These are phyloP conservation scores for Flammula alnicola DNA, from an alignment of 1,284 basidiomycete genomes.

Conservation along the genomic window DNA sequence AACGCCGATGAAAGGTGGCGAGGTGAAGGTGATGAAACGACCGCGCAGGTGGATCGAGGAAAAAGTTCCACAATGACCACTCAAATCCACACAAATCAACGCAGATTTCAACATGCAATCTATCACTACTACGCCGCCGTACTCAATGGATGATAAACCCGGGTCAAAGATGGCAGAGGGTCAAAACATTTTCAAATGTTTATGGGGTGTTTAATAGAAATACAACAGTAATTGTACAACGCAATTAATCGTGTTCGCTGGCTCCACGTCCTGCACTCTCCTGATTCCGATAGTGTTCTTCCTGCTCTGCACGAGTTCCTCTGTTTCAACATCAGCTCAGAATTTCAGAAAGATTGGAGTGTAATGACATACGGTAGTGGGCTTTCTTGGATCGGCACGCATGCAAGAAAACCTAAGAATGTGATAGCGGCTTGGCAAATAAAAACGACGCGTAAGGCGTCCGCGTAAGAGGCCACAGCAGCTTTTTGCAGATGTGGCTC, in stretches of 20 bases:
- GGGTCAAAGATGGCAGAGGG: not conserved
- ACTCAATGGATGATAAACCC: not conserved
- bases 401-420: constrained; percentile 62
- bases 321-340: constrained; percentile 46
- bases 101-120: no score
- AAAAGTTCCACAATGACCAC: constrained; percentile 45
- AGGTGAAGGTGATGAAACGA: constrained; percentile 59
- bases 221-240: constrained; percentile 29
- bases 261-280: constrained; percentile 28
- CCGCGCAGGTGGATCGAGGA: constrained; percentile 85
- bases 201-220: constrained; percentile 29
- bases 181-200: constrained; percentile 25
- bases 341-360: constrained; percentile 13
- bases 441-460: constrained; percentile 86
- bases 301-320: constrained; percentile 66
- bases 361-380: constrained; percentile 62
- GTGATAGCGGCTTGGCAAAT: constrained; percentile 73
- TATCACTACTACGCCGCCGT: not conserved
- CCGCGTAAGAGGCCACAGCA: constrained; percentile 84
- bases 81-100: no score
- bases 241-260: constrained; percentile 24
- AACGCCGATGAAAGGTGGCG: constrained; percentile 29
- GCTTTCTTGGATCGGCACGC: constrained; percentile 78
- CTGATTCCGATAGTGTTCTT: constrained; percentile 52
- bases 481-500: constrained; percentile 62